phyloP scores from a whole-genome alignment of 2,329 filamentous ascomycete species.

The Zasmidium citrigriseum region DNA sequence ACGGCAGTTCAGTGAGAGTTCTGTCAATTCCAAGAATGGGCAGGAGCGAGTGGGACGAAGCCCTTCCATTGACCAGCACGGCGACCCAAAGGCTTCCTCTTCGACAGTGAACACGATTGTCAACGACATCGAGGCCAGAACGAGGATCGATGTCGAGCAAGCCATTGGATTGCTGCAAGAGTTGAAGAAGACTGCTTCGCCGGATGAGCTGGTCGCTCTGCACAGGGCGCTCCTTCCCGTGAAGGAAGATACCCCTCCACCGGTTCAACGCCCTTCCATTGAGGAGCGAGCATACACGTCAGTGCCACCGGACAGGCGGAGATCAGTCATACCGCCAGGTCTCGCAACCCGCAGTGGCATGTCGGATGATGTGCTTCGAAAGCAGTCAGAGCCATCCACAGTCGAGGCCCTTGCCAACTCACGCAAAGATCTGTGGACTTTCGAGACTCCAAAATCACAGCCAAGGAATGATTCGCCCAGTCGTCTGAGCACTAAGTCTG shows the following conservation, averaged over 20 bases:
- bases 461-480: slow-evolving; percentile 4
- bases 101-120: slow-evolving; percentile 16
- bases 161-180: slow-evolving; percentile 50
- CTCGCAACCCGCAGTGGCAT: slow-evolving; percentile 28
- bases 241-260: slow-evolving; percentile 26
- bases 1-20: slow-evolving; percentile 11
- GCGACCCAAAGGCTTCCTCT: slow-evolving; percentile 8
- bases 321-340: slow-evolving; percentile 45
- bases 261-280: slow-evolving; percentile 19
- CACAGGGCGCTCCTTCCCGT: slow-evolving; percentile 39
- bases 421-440: slow-evolving; percentile 17
- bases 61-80: slow-evolving; percentile 11
- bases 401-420: slow-evolving; percentile 7
- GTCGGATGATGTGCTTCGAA: slow-evolving; percentile 20
- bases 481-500: slow-evolving; percentile 42
- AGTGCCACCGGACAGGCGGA: slow-evolving; percentile 17
- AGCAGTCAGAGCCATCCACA: slow-evolving; percentile 1
- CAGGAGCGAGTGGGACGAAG: neutral
- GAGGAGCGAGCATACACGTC: slow-evolving; percentile 22
- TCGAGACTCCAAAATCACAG: slow-evolving; percentile 2
- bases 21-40: slow-evolving; percentile 6
- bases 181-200: slow-evolving; percentile 49
- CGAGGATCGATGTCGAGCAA: slow-evolving; percentile 43
- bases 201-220: slow-evolving; percentile 49
- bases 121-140: slow-evolving; percentile 16